A percentile compares a stretch with the other conserved stretches of the same genome.
Evolutionary conservation across 441 rosid genomes (phyloP).

Genomic region (Populus hybrid): DNA sequence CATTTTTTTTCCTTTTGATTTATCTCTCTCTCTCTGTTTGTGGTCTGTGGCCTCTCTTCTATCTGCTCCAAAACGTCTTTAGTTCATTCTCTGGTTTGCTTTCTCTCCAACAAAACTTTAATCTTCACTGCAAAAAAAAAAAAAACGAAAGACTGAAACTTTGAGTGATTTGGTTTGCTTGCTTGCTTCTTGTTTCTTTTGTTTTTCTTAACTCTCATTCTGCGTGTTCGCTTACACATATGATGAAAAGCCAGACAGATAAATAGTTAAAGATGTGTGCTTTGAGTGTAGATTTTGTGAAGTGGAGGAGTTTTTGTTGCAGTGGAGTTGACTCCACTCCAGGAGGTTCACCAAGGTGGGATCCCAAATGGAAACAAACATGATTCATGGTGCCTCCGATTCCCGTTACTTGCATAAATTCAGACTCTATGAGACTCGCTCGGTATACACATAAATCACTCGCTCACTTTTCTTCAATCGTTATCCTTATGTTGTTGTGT

Average conservation of each 20-base stretch:
- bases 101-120: conserved; percentile 5
- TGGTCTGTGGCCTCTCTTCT: not conserved
- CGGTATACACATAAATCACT: conserved; percentile 36
- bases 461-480: not conserved
- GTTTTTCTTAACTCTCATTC: not conserved
- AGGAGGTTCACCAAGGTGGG: not conserved
- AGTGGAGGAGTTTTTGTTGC: conserved; percentile 6
- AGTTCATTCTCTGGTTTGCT: not conserved
- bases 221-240: not conserved
- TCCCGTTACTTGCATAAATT: conserved; percentile 58
- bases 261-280: not conserved
- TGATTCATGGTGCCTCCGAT: conserved; percentile 11
- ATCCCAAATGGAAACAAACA: not conserved
- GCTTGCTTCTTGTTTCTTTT: not conserved
- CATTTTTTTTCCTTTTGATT: not conserved
- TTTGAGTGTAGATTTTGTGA: not conserved
- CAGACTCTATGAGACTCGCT: conserved; percentile 71
- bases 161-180: not conserved
- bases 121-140: not conserved
- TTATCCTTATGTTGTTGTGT: not conserved
- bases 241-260: not conserved
- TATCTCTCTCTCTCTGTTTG: not conserved
- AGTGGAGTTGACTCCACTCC: conserved; percentile 15
- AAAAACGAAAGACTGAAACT: not conserved
- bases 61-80: conserved; percentile 9